These are phyloP conservation scores for Globisporangium paroecandrum DNA, from an alignment of 352 stramenopile species.

Conservation along the genomic window DNA sequence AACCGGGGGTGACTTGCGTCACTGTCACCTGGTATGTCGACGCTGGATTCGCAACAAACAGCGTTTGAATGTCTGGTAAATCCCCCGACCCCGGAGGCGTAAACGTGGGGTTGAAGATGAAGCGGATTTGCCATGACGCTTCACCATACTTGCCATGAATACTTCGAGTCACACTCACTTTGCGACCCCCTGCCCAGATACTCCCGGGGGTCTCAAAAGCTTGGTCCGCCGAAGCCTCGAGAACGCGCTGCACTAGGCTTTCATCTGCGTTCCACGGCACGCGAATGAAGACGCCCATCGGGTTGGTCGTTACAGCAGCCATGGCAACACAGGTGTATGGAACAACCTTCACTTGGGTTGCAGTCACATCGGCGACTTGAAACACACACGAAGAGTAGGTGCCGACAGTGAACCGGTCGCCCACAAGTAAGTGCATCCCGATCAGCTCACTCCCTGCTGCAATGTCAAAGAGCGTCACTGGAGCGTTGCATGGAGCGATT, in stretches of 20 bases:
- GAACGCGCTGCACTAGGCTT: conserved; percentile 37
- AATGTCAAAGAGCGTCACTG: conserved; percentile 33
- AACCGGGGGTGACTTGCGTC: conserved; percentile 86
- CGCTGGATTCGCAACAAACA: conserved; percentile 27
- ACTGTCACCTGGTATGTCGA: conserved; percentile 56
- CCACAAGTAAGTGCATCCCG: conserved; percentile 24
- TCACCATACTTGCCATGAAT: conserved; percentile 94
- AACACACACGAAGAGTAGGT: conserved; percentile 57
- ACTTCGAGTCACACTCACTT: conserved; percentile 82
- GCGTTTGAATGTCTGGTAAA: conserved; percentile 58
- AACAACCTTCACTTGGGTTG: conserved; percentile 34
- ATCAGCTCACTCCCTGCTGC: conserved; percentile 29
- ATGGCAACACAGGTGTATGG: conserved; percentile 27
- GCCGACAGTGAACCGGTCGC: conserved; percentile 58
- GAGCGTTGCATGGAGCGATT: conserved; percentile 18
- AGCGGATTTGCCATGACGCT: conserved; percentile 92
- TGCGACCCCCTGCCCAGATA: conserved; percentile 48
- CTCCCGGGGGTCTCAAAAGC: conserved; percentile 23
- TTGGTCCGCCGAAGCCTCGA: conserved; percentile 55
- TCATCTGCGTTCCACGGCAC: conserved; percentile 73
- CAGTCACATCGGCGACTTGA: conserved; percentile 30
- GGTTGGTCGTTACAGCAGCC: conserved; percentile 15
- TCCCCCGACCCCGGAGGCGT: conserved; percentile 91
- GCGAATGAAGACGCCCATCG: conserved; percentile 27
- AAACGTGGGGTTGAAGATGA: conserved; percentile 89